Conservation (phyloP, 306 rosid species). For the Quercus parvula region DNA sequence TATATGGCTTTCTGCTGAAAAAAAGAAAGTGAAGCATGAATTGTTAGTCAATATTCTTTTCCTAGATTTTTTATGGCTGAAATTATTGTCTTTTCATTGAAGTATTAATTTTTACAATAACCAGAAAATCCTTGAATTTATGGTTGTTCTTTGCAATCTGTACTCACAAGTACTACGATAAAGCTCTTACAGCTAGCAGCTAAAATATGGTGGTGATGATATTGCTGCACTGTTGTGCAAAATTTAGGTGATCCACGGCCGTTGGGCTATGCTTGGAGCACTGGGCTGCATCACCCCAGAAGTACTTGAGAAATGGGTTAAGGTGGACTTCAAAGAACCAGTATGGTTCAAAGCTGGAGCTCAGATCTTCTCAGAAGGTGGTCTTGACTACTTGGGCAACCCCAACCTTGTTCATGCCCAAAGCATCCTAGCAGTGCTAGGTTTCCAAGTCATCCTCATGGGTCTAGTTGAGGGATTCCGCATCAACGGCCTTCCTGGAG, state of each 20-base stretch:
- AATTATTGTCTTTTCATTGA: neutral
- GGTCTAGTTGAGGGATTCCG: slow-evolving; percentile 89
- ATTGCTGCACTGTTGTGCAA: neutral
- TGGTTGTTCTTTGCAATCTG: neutral
- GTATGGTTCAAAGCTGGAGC: slow-evolving; percentile 97
- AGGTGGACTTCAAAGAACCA: slow-evolving; percentile 83
- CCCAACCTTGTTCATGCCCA: slow-evolving; percentile 93
- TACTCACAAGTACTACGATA: neutral
- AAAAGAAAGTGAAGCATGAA: neutral
- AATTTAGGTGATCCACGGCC: slow-evolving; percentile 75
- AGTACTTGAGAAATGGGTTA: slow-evolving; percentile 62
- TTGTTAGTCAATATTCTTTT: neutral
- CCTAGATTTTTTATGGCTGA: neutral
- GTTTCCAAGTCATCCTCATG: slow-evolving; percentile 79
- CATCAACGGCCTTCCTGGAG: slow-evolving; percentile 87
- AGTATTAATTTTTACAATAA: neutral
- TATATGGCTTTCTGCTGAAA: too few species aligned
- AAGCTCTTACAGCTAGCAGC: neutral
- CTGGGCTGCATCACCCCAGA: slow-evolving; percentile 93
- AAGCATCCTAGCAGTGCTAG: slow-evolving; percentile 82
- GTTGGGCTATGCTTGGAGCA: slow-evolving; percentile 99
- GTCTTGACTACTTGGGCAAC: slow-evolving; percentile 84
- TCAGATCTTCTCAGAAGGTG: slow-evolving; percentile 88
- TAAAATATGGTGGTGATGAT: neutral
- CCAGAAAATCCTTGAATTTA: neutral